Conservation (phyloP, 2,329 filamentous ascomycete species). For the Pestalotiopsis sp. region DNA sequence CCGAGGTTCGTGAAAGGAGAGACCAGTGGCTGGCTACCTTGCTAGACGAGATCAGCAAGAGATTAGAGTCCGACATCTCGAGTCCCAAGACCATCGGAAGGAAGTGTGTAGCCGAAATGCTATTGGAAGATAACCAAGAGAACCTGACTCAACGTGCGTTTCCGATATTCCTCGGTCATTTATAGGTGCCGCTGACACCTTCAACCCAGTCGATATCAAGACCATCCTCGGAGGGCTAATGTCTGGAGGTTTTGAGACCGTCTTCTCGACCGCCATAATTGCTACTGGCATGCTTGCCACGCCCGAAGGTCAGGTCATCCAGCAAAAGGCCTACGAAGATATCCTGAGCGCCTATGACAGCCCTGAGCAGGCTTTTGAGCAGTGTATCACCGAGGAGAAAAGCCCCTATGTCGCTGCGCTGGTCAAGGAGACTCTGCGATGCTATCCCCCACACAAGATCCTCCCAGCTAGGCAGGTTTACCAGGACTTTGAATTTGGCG, state of each 20-base stretch:
- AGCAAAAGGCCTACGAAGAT: not conserved
- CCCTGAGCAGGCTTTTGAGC: not conserved
- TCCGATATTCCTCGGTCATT: not conserved
- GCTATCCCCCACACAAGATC: not conserved
- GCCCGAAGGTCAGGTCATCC: not conserved
- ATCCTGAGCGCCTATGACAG: not conserved
- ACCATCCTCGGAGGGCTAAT: constrained; percentile 3
- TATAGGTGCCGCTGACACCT: not conserved
- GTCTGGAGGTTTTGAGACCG: constrained; percentile 1
- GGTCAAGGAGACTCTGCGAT: not conserved
- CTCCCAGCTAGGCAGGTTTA: not conserved
- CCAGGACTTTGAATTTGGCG: not conserved
- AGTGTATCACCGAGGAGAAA: not conserved
- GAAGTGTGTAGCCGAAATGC: not conserved
- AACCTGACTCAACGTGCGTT: not conserved
- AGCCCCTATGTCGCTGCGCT: not conserved
- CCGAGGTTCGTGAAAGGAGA: not conserved
- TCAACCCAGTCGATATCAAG: not conserved
- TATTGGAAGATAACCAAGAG: not conserved
- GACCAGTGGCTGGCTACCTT: constrained; percentile 1
- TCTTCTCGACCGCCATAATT: constrained; percentile 4
- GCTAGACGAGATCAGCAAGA: not conserved
- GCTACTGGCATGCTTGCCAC: not conserved
- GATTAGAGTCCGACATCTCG: not conserved
- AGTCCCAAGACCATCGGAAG: not conserved